Conservation (phyloP, 2,329 filamentous ascomycete genomes). For the Apiospora sp. region DNA sequence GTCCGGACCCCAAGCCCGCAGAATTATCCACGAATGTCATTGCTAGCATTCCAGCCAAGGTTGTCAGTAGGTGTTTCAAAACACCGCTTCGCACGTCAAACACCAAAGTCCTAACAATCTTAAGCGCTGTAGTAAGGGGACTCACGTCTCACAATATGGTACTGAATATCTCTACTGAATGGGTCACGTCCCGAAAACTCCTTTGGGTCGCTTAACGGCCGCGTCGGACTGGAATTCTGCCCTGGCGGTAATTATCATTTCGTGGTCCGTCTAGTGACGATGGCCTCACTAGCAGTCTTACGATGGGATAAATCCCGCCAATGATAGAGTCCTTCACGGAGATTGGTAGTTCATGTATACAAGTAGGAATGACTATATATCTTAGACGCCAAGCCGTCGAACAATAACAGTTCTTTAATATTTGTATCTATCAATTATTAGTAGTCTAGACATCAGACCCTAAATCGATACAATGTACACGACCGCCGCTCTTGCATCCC, state of each 20-base stretch:
- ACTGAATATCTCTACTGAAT: background rate
- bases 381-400: background rate
- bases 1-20: background rate
- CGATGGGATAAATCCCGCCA: conserved; percentile 9
- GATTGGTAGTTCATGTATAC: too few species aligned
- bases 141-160: background rate
- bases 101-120: background rate
- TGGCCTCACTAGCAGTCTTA: background rate
- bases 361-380: background rate
- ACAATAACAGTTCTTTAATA: background rate
- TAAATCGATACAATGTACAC: conserved; percentile 37
- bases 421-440: background rate
- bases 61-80: background rate
- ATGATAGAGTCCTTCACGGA: background rate
- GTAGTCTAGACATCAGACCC: too few species aligned
- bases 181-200: conserved; percentile 1
- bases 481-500: conserved; percentile 34
- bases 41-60: background rate
- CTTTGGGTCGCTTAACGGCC: background rate
- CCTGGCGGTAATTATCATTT: background rate
- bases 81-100: background rate
- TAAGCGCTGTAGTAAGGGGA: background rate
- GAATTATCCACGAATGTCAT: conserved; percentile 20
- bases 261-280: background rate
- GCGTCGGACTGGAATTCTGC: background rate